Conservation (phyloP, 2,329 filamentous ascomycete genomes). For the Fusarium sp. region DNA sequence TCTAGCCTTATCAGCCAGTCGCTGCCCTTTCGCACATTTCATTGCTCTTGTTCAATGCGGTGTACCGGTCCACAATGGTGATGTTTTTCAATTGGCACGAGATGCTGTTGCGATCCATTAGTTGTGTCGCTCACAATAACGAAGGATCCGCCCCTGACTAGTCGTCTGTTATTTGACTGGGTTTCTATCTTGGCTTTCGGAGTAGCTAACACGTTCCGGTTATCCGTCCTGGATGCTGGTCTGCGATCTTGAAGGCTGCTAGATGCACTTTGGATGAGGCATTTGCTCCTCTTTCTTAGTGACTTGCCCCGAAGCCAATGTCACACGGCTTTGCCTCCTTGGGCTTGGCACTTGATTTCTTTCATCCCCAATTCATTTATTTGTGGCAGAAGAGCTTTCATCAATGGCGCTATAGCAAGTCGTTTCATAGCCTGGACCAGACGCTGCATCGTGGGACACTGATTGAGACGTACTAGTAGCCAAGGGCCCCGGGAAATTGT, state of each 20-base stretch:
- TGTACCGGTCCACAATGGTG: conserved; percentile 19
- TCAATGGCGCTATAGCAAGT: conserved; percentile 27
- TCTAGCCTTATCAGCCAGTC: conserved; percentile 22
- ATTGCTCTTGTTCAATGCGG: conserved; percentile 17
- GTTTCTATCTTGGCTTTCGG: conserved; percentile 6
- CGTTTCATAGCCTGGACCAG: conserved; percentile 44
- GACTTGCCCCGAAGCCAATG: conserved; percentile 8
- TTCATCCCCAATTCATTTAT: conserved; percentile 10
- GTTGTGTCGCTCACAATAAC: conserved; percentile 34
- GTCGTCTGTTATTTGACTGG: conserved; percentile 1
- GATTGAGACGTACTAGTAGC: conserved; percentile 30
- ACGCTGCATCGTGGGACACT: conserved; percentile 30
- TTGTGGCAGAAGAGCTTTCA: conserved; percentile 29
- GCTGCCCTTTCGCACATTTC: conserved; percentile 3
- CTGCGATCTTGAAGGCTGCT: conserved; percentile 10
- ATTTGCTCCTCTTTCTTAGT: background rate
- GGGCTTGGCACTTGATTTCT: background rate
- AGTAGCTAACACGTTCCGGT: conserved; percentile 8
- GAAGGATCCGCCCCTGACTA: conserved; percentile 21
- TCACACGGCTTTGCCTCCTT: background rate
- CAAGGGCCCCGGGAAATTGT: conserved; percentile 42
- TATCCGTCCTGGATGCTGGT: background rate
- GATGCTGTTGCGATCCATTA: conserved; percentile 9
- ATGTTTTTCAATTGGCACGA: conserved; percentile 12
- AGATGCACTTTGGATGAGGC: conserved; percentile 25